Percentiles rank a stretch among this genome's conserved stretches.
Evolutionary conservation across 441 rosid genomes (phyloP).

Genomic region (Hura crepitans): DNA sequence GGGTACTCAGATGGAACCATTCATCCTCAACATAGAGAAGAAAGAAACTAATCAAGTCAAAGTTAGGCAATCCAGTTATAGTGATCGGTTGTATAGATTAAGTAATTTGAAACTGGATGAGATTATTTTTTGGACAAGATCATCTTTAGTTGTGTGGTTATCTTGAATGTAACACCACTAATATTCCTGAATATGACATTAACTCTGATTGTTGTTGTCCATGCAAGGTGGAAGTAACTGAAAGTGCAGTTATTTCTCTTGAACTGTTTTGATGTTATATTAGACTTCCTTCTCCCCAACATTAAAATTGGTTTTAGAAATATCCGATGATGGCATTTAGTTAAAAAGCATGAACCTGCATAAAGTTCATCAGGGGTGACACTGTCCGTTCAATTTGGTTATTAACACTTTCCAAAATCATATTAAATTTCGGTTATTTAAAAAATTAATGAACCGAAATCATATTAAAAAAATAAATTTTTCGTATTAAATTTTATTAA

Average conservation of each 20-base stretch:
- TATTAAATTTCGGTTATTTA: too few species aligned
- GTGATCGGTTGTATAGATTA: conserved; percentile 34
- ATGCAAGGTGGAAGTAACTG: background rate
- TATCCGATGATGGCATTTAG: background rate
- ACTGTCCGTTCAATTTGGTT: too few species aligned
- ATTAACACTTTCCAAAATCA: too few species aligned
- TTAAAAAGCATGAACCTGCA: background rate
- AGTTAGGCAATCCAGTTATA: conserved; percentile 25
- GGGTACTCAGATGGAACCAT: conserved; percentile 29
- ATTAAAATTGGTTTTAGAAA: too few species aligned
- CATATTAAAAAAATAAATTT: too few species aligned
- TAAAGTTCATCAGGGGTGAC: too few species aligned
- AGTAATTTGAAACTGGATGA: conserved; percentile 18
- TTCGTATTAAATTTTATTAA: too few species aligned
- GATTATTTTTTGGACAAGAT: conserved; percentile 3
- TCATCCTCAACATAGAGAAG: conserved; percentile 24
- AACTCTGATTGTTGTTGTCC: background rate
- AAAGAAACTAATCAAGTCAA: conserved; percentile 28
- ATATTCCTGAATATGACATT: background rate
- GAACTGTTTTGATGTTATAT: background rate
- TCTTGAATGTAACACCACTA: background rate
- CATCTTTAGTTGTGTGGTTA: conserved; percentile 11
- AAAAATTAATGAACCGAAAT: too few species aligned
- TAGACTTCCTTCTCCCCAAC: too few species aligned
- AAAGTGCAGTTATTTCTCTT: background rate